A percentile compares a stretch with the other conserved stretches of the same genome.
Evolutionary conservation across 345 rosid genomes (phyloP).

Genomic region (Salix viminalis): DNA sequence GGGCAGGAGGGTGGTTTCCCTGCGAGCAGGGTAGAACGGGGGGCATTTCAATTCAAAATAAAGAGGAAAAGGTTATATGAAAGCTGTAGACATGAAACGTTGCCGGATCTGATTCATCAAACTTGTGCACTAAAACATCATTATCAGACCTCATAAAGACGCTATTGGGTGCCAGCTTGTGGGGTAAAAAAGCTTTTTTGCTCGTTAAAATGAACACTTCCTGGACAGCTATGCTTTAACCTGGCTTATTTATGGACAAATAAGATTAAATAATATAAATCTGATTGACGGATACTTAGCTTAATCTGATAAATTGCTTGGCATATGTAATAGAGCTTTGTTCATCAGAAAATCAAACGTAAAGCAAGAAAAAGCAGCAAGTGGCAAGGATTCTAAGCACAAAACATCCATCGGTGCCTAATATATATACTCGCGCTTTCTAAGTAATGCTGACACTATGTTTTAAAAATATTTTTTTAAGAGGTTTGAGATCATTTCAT

Average conservation of each 20-base stretch:
- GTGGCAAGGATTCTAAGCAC: too few species aligned
- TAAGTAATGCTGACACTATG: too few species aligned
- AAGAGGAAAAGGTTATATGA: not conserved
- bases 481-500: too few species aligned
- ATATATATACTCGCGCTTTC: too few species aligned
- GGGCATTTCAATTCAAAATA: conserved; percentile 18
- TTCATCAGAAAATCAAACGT: not conserved
- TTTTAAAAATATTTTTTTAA: too few species aligned
- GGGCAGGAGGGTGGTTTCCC: conserved; percentile 17
- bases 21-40: conserved; percentile 23
- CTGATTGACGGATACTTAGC: too few species aligned
- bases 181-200: not conserved
- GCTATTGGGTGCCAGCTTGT: not conserved
- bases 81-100: conserved; percentile 14
- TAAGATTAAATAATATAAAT: not conserved
- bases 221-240: not conserved
- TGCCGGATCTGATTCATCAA: conserved; percentile 7
- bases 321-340: not conserved
- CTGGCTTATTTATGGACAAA: not conserved
- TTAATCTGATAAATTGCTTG: too few species aligned
- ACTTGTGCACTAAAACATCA: conserved; percentile 3
- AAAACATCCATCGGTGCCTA: not conserved
- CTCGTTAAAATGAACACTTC: not conserved
- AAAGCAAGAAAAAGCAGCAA: not conserved
- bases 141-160: not conserved